Evolutionary conservation across 805 yeast species (phyloP), one percentile per base, ranked within the genome.

Genomic region (Candida krabiensis): DNA sequence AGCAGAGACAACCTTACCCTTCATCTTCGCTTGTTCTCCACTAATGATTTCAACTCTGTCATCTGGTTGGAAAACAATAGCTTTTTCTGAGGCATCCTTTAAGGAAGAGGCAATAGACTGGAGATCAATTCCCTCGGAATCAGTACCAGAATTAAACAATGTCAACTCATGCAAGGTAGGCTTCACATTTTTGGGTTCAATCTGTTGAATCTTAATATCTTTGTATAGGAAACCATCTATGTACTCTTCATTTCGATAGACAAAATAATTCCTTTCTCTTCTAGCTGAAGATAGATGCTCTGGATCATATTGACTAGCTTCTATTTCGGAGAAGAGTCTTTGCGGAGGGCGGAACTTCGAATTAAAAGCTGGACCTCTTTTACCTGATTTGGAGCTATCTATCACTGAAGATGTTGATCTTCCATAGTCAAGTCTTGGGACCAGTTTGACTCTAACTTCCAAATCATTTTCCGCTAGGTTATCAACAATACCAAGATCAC

Each of bases 391-490:
- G 4, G 44, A 14, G 17, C 58, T 48, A 42, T 58, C 62, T 28
- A 50, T 35, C 9, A 47, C 17, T 3, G 52, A 51, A 18, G 49
- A 41, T 8, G 55, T 72, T 30, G 73, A 69, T 49, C 81, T 79
- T 41, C 96, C 96, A 62, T 93, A 91, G 60, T 91, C 97, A 43
- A 93, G 66, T 55, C 99, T 79, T 25, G 99, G 99, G 23, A 93
- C 95, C 47, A 93, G 70, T 57, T 87, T 87, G 52, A 95, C 79
- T 53, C 95, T 77, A n/a, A 88, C 98, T 60, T 91, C 98, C 51
- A 93, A 74, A 37, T 96, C 98, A 58, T 87, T 91, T 56, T 93
- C 98, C 43, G 95, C 85, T 46, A 93, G 74, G 58, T 90, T 89
- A 53, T 89, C 96, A 35, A 93, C 96, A 33, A 88, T 77, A 16